These are phyloP conservation scores for Sporothrix phasma DNA, from an alignment of 2,329 filamentous ascomycete genomes.

Conservation along the genomic window DNA sequence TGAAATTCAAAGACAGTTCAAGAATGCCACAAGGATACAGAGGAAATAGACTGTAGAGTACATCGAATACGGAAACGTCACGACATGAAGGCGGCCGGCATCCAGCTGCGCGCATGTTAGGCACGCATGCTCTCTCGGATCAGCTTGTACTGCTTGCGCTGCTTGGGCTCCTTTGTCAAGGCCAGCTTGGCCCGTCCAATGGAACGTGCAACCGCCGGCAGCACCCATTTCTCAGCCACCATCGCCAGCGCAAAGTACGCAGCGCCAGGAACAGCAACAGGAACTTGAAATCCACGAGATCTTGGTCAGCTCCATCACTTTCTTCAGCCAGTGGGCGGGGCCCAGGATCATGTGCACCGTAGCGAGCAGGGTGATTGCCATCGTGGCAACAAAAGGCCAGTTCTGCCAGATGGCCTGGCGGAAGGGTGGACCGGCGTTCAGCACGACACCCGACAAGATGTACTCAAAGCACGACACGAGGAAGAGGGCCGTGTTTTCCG, in stretches of 20 bases:
- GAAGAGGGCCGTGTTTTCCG: conserved; percentile 87
- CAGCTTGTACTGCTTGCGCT: conserved; percentile 79
- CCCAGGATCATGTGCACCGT: conserved; percentile 72
- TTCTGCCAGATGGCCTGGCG: conserved; percentile 71
- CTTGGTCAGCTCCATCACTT: conserved; percentile 76
- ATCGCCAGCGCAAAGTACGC: conserved; percentile 61
- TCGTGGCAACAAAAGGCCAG: conserved; percentile 73
- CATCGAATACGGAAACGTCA: background rate
- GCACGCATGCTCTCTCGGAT: conserved; percentile 57
- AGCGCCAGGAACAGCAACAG: conserved; percentile 59
- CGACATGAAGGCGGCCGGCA: background rate
- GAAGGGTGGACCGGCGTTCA: conserved; percentile 88
- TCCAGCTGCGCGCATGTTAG: conserved; percentile 18
- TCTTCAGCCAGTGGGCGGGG: conserved; percentile 57
- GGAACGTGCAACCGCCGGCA: conserved; percentile 56
- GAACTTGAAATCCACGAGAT: conserved; percentile 63
- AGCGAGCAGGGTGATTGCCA: conserved; percentile 56
- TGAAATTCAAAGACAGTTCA: background rate
- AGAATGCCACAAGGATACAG: background rate
- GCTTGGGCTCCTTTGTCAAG: conserved; percentile 56
- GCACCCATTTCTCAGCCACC: conserved; percentile 59
- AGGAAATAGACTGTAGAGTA: background rate
- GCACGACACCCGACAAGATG: conserved; percentile 76
- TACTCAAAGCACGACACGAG: conserved; percentile 90
- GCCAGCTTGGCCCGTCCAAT: conserved; percentile 52